phyloP scores from a whole-genome alignment of 805 yeast species.

The Wickerhamomyces subpelliculosus region DNA sequence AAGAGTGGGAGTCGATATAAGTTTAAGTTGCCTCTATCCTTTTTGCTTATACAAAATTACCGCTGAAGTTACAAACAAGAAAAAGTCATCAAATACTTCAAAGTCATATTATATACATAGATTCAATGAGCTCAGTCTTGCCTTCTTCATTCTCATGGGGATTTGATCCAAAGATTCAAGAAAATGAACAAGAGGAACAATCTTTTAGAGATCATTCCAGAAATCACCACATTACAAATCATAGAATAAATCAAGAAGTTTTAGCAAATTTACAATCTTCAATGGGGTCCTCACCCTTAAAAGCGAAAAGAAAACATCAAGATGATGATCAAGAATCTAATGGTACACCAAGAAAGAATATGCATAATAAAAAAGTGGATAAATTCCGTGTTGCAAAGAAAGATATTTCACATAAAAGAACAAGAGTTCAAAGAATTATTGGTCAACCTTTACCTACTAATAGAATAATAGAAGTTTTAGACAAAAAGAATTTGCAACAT shows the following conservation, averaged over 20 bases:
- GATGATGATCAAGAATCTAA: slow-evolving; percentile 8
- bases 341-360: slow-evolving; percentile 2
- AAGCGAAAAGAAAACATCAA: slow-evolving; percentile 9
- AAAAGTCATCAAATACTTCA: neutral
- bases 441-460: slow-evolving; percentile 59
- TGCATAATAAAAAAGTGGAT: slow-evolving; percentile 5
- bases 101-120: neutral
- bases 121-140: slow-evolving; percentile 1
- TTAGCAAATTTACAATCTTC: neutral
- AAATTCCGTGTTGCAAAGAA: slow-evolving; percentile 9
- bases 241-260: neutral
- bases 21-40: no score
- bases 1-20: no score
- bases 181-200: slow-evolving; percentile 13
- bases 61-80: neutral
- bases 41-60: neutral
- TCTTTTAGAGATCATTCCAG: neutral
- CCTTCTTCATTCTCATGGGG: slow-evolving; percentile 20
- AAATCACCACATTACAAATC: neutral
- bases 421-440: slow-evolving; percentile 24
- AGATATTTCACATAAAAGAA: slow-evolving; percentile 18
- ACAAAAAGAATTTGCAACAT: slow-evolving; percentile 44
- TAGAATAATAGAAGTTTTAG: slow-evolving; percentile 64
- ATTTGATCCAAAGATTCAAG: slow-evolving; percentile 20
- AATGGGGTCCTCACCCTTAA: slow-evolving; percentile 1